phyloP scores from a whole-genome alignment of 2,329 filamentous ascomycete genomes.

The Aspergillus hiratsukae region DNA sequence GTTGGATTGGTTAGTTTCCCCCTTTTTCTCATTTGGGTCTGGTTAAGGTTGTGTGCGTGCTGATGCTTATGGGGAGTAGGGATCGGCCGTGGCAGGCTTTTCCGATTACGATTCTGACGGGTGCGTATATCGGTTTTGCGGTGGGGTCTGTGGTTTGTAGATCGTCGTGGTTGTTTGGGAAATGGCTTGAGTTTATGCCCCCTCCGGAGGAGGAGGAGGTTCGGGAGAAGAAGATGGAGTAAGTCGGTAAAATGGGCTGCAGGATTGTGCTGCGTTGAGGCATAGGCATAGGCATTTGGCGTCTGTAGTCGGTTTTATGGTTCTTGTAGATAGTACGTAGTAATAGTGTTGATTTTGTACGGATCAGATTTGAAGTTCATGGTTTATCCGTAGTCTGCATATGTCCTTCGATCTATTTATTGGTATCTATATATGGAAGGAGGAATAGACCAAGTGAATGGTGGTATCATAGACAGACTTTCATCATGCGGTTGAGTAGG shows the following conservation, averaged over 20 bases:
- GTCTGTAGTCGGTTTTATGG: not conserved
- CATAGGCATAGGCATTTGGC: not conserved
- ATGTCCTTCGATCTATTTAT: not conserved
- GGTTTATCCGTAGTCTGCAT: not conserved
- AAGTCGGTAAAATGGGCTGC: not conserved
- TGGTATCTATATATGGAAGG: not conserved
- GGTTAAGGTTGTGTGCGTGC: not conserved
- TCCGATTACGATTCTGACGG: slow-evolving; percentile 85
- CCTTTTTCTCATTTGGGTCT: not conserved
- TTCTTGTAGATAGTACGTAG: not conserved
- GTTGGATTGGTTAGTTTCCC: slow-evolving; percentile 67
- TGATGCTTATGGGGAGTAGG: slow-evolving; percentile 32
- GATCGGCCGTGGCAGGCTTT: slow-evolving; percentile 99
- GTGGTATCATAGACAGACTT: not conserved
- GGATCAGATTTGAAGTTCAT: not conserved
- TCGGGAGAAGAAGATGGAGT: slow-evolving; percentile 4
- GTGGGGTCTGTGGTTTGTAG: slow-evolving; percentile 48
- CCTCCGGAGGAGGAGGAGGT: slow-evolving; percentile 14
- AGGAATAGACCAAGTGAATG: not conserved
- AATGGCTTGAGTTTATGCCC: slow-evolving; percentile 28
- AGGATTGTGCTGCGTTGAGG: not conserved
- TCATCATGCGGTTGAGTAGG: not conserved
- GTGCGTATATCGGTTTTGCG: slow-evolving; percentile 73
- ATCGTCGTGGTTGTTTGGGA: slow-evolving; percentile 31
- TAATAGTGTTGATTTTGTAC: not conserved